Evolutionary conservation across 495 filamentous ascomycete species (phyloP).

Genomic region (Chaetomium cochliodes): DNA sequence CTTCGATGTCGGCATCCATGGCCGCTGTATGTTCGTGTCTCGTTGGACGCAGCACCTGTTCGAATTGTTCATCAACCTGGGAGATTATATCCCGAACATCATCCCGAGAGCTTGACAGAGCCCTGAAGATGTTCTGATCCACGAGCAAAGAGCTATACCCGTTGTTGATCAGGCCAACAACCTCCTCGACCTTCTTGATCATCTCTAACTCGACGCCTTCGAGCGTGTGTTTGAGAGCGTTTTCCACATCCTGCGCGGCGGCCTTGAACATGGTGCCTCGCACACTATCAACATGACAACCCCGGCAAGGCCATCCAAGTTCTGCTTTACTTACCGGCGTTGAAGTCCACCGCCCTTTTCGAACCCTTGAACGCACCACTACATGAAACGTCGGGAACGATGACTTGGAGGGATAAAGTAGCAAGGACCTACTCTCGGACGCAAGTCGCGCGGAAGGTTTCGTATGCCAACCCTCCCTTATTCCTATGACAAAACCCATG

Average conservation of each 20-base stretch:
- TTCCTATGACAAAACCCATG: conserved; percentile 49
- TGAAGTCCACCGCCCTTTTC: conserved; percentile 44
- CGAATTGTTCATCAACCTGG: conserved; percentile 16
- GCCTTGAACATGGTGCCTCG: conserved; percentile 48
- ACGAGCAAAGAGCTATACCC: conserved; percentile 46
- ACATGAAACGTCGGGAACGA: conserved; percentile 15
- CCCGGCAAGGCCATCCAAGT: no score
- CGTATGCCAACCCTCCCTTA: conserved; percentile 50
- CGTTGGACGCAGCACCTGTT: background rate
- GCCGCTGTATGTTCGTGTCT: background rate
- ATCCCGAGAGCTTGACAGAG: background rate
- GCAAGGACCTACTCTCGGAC: conserved; percentile 42
- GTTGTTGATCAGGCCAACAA: conserved; percentile 16
- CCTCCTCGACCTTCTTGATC: background rate
- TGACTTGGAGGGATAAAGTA: conserved; percentile 5
- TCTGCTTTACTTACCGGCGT: conserved; percentile 38
- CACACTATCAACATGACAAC: conserved; percentile 31
- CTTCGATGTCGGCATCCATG: background rate
- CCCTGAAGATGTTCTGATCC: conserved; percentile 22
- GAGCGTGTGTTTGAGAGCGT: conserved; percentile 38
- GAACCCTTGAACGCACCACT: conserved; percentile 36
- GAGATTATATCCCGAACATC: conserved; percentile 8
- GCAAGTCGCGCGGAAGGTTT: conserved; percentile 59
- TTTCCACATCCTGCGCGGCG: conserved; percentile 39
- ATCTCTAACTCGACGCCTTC: conserved; percentile 19